Conservation (phyloP, 2,329 filamentous ascomycete species). For the Lachnellula arida region DNA sequence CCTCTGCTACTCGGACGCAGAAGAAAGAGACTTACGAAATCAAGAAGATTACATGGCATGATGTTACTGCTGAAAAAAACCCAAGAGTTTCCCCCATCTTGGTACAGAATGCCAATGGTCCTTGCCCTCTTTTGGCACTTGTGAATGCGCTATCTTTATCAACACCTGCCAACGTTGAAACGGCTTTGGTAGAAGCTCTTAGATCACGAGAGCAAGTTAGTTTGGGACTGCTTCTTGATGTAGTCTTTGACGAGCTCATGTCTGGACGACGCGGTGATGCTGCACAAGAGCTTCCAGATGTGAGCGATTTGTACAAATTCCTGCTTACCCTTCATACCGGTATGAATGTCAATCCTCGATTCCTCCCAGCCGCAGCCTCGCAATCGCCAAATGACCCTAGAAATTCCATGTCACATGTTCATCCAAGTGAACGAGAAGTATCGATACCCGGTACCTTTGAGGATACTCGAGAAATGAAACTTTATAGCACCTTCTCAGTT, state of each 20-base stretch:
- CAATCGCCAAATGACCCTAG: constrained; percentile 31
- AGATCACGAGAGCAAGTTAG: constrained; percentile 82
- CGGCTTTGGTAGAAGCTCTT: constrained; percentile 73
- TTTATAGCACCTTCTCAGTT: constrained; percentile 85
- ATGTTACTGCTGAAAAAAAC: constrained; percentile 54
- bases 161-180: constrained; percentile 61
- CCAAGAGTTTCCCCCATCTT: constrained; percentile 79
- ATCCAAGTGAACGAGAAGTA: constrained; percentile 45
- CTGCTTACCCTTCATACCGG: constrained; percentile 86
- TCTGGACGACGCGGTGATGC: constrained; percentile 62
- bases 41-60: constrained; percentile 84
- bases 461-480: constrained; percentile 78
- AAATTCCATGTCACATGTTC: constrained; percentile 48
- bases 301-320: constrained; percentile 83
- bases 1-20: constrained; percentile 15
- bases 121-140: constrained; percentile 85
- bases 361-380: constrained; percentile 55
- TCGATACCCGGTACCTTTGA: constrained; percentile 71
- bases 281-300: constrained; percentile 68
- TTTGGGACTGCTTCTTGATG: constrained; percentile 77
- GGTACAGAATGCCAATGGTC: constrained; percentile 90
- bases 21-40: constrained; percentile 78
- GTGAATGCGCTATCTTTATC: constrained; percentile 89
- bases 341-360: constrained; percentile 96
- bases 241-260: constrained; percentile 90